Evolutionary conservation across 768 basidiomycete species (phyloP).

Genomic region (Trametes elegans): DNA sequence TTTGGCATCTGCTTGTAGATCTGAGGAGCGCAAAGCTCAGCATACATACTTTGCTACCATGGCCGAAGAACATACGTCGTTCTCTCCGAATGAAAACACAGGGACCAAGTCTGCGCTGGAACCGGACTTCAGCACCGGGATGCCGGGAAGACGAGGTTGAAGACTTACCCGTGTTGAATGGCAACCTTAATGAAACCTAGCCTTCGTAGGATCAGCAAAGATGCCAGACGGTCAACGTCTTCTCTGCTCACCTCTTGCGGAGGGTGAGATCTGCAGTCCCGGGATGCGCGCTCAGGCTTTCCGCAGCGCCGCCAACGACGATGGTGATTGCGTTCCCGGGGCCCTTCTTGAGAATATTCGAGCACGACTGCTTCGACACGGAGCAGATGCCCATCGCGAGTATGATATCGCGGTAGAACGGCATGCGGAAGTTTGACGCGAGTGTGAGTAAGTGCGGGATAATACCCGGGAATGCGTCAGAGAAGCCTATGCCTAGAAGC

Average conservation of each 20-base stretch:
- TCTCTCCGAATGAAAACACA: slow-evolving; percentile 98
- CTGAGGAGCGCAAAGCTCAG: slow-evolving; percentile 38
- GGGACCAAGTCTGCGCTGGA: slow-evolving; percentile 91
- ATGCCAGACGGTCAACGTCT: neutral
- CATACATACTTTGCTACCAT: too few species aligned
- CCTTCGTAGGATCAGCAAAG: slow-evolving; percentile 33
- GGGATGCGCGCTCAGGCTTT: slow-evolving; percentile 89
- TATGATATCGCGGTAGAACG: slow-evolving; percentile 90
- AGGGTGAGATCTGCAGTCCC: slow-evolving; percentile 94
- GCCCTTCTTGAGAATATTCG: slow-evolving; percentile 69
- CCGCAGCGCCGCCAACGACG: slow-evolving; percentile 95
- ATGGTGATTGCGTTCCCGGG: slow-evolving; percentile 73
- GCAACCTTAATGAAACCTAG: slow-evolving; percentile 95
- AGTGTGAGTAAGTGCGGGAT: slow-evolving; percentile 91
- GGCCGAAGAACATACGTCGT: slow-evolving; percentile 71
- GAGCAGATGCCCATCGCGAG: slow-evolving; percentile 88
- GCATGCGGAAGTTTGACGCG: slow-evolving; percentile 85
- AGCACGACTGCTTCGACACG: slow-evolving; percentile 87
- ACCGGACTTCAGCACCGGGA: neutral
- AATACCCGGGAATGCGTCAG: slow-evolving; percentile 85
- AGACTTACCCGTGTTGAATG: slow-evolving; percentile 76
- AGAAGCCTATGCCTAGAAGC: slow-evolving; percentile 80
- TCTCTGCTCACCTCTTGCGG: slow-evolving; percentile 55
- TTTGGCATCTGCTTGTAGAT: slow-evolving; percentile 98
- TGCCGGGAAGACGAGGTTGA: neutral